Evolutionary conservation across 257 asterid genomes (phyloP).

Genomic region (Solanum ossicruentum): DNA sequence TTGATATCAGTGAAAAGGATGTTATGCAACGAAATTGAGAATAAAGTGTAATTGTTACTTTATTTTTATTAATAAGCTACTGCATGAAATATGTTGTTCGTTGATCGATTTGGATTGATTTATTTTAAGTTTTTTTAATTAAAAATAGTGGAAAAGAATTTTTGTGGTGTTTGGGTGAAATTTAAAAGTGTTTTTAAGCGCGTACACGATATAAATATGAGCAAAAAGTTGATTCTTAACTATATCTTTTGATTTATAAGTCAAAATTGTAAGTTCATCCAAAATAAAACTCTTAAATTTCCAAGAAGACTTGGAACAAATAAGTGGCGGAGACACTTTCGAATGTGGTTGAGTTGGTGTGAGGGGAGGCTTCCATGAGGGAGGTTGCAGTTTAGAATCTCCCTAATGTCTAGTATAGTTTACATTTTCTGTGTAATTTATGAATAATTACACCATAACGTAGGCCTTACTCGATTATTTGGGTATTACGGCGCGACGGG

Average conservation of each 20-base stretch:
- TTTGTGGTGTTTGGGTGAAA: background rate
- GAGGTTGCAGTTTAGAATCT: too few relatives aligned
- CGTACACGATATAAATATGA: background rate
- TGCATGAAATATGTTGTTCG: background rate
- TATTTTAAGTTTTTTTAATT: background rate
- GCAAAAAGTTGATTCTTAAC: rapidly evolving
- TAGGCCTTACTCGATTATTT: too few relatives aligned
- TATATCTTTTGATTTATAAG: background rate
- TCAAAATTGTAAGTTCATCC: background rate
- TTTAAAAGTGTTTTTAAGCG: background rate
- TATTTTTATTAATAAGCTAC: too few relatives aligned
- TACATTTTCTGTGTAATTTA: too few relatives aligned
- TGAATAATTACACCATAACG: too few relatives aligned
- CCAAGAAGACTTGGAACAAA: background rate
- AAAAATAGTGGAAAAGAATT: too few relatives aligned
- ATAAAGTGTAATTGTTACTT: background rate
- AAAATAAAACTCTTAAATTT: background rate
- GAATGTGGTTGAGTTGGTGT: background rate
- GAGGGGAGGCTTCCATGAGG: too few relatives aligned
- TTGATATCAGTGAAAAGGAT: background rate
- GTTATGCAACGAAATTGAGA: background rate
- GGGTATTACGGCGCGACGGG: too few relatives aligned
- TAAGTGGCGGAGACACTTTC: background rate
- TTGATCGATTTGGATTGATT: background rate
- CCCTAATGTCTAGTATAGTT: too few relatives aligned